Conservation (phyloP, 1,284 basidiomycete genomes). For the Rhodotorula sp. region DNA sequence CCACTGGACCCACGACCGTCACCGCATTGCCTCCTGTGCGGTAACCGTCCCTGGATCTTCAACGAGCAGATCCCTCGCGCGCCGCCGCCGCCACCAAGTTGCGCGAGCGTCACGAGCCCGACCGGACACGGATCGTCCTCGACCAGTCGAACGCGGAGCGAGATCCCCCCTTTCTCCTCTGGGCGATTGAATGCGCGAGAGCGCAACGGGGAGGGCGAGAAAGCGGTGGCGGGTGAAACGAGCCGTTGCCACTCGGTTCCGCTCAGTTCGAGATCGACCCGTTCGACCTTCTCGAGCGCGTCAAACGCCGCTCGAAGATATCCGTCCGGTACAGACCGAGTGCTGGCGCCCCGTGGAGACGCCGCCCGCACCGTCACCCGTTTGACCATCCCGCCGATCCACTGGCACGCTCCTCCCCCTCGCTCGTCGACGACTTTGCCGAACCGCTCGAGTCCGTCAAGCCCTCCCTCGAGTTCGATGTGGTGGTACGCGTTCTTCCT, state of each 20-base stretch:
- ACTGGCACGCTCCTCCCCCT: background rate
- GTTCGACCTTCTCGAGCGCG: background rate
- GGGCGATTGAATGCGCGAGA: background rate
- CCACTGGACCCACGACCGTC: background rate
- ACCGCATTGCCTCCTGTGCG: background rate
- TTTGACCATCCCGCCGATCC: background rate
- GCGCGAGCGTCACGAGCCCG: background rate
- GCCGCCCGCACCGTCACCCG: background rate
- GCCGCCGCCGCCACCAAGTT: background rate
- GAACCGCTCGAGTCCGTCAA: background rate
- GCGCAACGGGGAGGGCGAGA: background rate
- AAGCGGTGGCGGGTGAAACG: background rate
- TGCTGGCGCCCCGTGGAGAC: background rate
- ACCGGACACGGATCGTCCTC: background rate
- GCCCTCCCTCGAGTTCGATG: background rate
- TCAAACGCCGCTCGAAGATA: background rate
- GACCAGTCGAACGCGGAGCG: background rate
- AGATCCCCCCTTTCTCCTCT: no score
- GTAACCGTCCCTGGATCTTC: background rate
- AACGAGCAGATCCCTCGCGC: background rate
- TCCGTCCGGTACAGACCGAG: background rate
- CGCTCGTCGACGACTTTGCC: background rate
- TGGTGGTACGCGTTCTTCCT: constrained; percentile 1
- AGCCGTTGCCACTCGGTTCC: background rate
- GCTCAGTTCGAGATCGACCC: background rate